Base-by-base conservation (phyloP, 371 early-diverging fungal genomes). In the Phascolomyces articulosus region DNA sequence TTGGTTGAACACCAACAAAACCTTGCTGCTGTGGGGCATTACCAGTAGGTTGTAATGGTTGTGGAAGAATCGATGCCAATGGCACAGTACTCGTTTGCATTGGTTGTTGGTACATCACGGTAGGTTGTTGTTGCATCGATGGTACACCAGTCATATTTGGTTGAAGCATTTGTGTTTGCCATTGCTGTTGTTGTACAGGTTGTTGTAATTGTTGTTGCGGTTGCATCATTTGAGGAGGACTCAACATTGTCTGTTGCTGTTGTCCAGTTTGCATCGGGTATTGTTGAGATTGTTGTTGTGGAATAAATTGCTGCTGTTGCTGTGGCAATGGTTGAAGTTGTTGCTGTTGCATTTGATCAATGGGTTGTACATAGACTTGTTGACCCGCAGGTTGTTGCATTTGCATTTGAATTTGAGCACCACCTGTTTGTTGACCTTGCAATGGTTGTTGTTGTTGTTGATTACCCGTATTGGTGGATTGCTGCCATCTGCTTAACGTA, bases 1-100 rank as follows among this genome's bases (percentile, higher is more conserved):
- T 85, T 27, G 78, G 67, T 58, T 85, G 86, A 20, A 64, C 62
- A 47, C 64, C 65, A 48, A 79, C 61, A 59, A 44, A 59, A 2
- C 74, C 74, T 44, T 15, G 44, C 2, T 15, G 44, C 2, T 44
- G 44, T 4, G 44, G 16, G 16, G 16, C 8, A 11, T 11, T 34
- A 34, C 34, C 34, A 34, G 34, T 34, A 44, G 57, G 58, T 21
- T 54, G 24, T 20, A 62, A 55, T 47, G 64, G 40, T 31, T 63
- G 64, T 24, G 64, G 56, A 27, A 51, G 60, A 28, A 61, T 41
- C 47, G 60, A 60, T 28, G 47, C 53, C 11, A 55, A 48, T 24
- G 60, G 62, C 48, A 55, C 64, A 13, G 41, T 27, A 20, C 59
- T 57, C 3, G 60, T 69, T 20, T 41, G 48, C 54, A 64, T 69